phyloP scores from a whole-genome alignment of 768 basidiomycete genomes.

The Auriculariales sp. region DNA sequence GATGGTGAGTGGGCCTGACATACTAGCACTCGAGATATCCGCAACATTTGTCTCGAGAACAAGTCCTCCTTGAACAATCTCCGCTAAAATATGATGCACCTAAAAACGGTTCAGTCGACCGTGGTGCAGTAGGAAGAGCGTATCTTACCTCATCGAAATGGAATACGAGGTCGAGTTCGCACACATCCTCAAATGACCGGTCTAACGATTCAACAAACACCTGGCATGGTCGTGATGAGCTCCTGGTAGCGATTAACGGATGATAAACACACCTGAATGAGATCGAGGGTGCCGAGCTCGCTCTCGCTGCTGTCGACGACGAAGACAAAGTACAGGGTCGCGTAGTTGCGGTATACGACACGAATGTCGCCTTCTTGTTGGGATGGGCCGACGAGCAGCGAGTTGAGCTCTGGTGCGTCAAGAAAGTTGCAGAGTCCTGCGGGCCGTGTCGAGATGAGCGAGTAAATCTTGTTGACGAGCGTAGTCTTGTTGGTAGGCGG shows the following conservation, averaged over 20 bases:
- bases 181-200: constrained; percentile 93
- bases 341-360: constrained; percentile 91
- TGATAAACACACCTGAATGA: constrained; percentile 67
- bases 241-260: not conserved
- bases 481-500: constrained; percentile 22
- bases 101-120: constrained; percentile 16
- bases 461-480: constrained; percentile 80
- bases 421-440: constrained; percentile 88
- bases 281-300: constrained; percentile 87
- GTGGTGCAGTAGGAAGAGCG: not conserved
- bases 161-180: constrained; percentile 95
- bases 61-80: constrained; percentile 91
- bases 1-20: constrained; percentile 11
- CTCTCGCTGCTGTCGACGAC: constrained; percentile 94
- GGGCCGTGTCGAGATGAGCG: constrained; percentile 70
- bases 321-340: constrained; percentile 93
- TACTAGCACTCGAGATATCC: constrained; percentile 62
- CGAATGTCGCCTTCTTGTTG: constrained; percentile 46
- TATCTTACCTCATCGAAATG: constrained; percentile 85
- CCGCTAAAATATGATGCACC: constrained; percentile 92
- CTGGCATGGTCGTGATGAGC: constrained; percentile 23
- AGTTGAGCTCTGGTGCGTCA: constrained; percentile 78
- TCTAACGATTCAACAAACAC: constrained; percentile 97
- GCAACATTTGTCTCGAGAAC: constrained; percentile 92
- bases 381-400: constrained; percentile 41